These are phyloP conservation scores for Loxodes magnus DNA, from an alignment of 73 alveolate genomes.

Conservation along the genomic window DNA sequence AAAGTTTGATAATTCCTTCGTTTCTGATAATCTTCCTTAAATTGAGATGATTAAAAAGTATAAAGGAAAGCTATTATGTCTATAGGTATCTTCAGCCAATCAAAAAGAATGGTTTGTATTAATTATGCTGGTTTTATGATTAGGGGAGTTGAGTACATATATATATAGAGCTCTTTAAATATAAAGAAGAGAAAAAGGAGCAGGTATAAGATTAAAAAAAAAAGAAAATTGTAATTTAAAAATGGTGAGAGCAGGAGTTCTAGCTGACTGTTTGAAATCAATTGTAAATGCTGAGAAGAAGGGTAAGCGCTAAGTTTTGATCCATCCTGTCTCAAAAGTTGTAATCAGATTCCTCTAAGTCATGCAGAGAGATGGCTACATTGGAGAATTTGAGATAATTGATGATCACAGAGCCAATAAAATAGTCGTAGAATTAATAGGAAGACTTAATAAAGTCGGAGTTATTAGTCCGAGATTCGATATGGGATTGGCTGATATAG, in stretches of 20 bases:
- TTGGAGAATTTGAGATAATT: slow-evolving; percentile 90
- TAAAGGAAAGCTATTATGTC: too few relatives aligned
- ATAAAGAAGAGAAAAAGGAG: too few relatives aligned
- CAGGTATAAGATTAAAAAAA: too few relatives aligned
- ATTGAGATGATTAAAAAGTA: too few relatives aligned
- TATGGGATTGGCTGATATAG: slow-evolving; percentile 49
- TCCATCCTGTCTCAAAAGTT: slow-evolving; percentile 93
- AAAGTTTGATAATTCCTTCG: too few relatives aligned
- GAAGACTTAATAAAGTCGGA: slow-evolving; percentile 95
- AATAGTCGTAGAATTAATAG: slow-evolving; percentile 89
- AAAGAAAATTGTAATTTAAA: too few relatives aligned
- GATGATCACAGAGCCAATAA: slow-evolving; percentile 97
- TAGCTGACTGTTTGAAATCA: slow-evolving; percentile 80
- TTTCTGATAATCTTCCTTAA: too few relatives aligned
- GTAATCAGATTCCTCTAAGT: slow-evolving; percentile 86
- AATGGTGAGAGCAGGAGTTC: slow-evolving; percentile 90
- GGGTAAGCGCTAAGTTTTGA: slow-evolving; percentile 79
- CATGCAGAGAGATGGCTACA: slow-evolving; percentile 95
- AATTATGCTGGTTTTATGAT: too few relatives aligned
- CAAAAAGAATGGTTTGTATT: too few relatives aligned
- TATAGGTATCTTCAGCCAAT: too few relatives aligned
- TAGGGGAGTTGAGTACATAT: too few relatives aligned
- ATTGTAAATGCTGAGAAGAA: slow-evolving; percentile 94
- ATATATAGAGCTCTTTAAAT: too few relatives aligned
- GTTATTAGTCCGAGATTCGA: slow-evolving; percentile 97